Conservation (phyloP, 148 eudicot genomes). For the Camellia granthamiana region DNA sequence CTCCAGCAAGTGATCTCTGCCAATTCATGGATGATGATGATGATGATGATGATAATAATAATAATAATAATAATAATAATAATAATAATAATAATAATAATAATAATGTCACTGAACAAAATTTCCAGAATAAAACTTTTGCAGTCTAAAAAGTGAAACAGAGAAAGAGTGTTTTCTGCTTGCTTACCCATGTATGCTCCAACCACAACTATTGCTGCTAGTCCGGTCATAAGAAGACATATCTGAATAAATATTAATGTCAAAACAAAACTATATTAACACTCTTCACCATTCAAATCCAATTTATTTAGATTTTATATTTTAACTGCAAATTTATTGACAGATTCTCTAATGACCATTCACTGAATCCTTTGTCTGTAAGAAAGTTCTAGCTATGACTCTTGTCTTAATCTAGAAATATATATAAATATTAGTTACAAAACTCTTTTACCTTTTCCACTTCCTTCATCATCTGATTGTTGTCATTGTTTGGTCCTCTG, state of each 20-base stretch:
- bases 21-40: background rate
- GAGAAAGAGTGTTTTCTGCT: background rate
- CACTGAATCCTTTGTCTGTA: background rate
- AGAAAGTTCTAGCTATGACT: background rate
- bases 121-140: background rate
- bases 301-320: background rate
- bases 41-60: no score
- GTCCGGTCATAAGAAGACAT: conserved; percentile 40
- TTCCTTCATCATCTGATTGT: conserved; percentile 35
- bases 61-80: no score
- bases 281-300: background rate
- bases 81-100: no score
- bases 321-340: no score
- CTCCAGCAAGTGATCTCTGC: conserved; percentile 54
- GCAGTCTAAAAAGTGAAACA: background rate
- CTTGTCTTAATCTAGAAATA: no score
- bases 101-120: background rate
- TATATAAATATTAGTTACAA: background rate
- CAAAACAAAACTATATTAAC: background rate
- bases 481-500: conserved; percentile 16
- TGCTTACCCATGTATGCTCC: conserved; percentile 48
- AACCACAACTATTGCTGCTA: conserved; percentile 35
- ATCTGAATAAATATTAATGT: conserved; percentile 24
- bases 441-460: conserved; percentile 28
- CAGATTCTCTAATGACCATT: background rate